phyloP scores from a whole-genome alignment of 2,329 filamentous ascomycete species.

The Fusarium ambrosium region DNA sequence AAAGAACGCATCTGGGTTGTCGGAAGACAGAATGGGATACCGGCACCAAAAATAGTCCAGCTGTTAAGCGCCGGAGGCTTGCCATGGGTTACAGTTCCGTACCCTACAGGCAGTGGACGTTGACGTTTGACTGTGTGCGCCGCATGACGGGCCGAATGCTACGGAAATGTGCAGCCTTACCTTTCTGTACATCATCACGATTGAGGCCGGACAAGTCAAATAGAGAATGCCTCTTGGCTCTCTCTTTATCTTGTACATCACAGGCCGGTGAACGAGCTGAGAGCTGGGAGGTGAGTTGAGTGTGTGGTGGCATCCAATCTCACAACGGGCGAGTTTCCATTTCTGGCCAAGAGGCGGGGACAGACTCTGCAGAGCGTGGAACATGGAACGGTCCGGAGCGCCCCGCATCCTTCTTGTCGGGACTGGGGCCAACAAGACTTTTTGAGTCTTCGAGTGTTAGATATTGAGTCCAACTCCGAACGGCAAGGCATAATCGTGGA shows the following conservation, averaged over 20 bases:
- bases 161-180: conserved; percentile 7
- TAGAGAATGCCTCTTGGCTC: not conserved
- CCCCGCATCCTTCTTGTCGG: conserved; percentile 24
- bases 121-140: conserved; percentile 16
- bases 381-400: conserved; percentile 33
- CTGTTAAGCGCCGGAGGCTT: conserved; percentile 32
- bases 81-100: conserved; percentile 29
- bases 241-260: not conserved
- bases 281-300: not conserved
- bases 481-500: conserved; percentile 18
- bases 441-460: not conserved
- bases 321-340: conserved; percentile 23
- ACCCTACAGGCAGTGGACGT: conserved; percentile 18
- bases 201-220: not conserved
- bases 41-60: conserved; percentile 35
- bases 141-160: conserved; percentile 35
- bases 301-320: not conserved
- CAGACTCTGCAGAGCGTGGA: conserved; percentile 8
- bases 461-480: not conserved
- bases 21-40: conserved; percentile 13
- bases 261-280: conserved; percentile 14
- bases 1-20: conserved; percentile 23
- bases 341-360: conserved; percentile 41
- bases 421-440: conserved; percentile 1
- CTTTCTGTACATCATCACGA: not conserved